These are phyloP conservation scores for Paspalum notatum DNA, from an alignment of 176 grass and related monocot genomes.

Conservation along the genomic window DNA sequence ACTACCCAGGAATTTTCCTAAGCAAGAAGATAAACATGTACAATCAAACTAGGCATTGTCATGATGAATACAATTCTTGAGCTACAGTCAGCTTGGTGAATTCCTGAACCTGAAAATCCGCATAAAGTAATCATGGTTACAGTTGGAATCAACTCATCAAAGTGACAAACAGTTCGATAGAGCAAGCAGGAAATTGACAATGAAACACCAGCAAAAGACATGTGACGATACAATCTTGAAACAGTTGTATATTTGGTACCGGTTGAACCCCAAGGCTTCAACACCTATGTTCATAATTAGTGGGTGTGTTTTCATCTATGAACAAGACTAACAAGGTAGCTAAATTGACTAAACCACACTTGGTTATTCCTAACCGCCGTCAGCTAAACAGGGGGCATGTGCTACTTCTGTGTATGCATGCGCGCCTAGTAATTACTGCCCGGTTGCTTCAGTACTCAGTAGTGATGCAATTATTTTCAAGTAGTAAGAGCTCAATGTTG, in stretches of 20 bases:
- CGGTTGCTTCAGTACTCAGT: neutral
- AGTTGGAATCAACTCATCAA: conserved; percentile 26
- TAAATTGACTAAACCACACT: neutral
- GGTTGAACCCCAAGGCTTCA: neutral
- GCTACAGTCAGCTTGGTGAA: conserved; percentile 23
- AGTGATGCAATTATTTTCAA: neutral
- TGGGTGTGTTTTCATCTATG: neutral
- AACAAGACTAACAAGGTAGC: neutral
- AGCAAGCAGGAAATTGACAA: neutral
- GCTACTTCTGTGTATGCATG: neutral
- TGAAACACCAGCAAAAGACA: neutral
- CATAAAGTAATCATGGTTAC: conserved; percentile 20
- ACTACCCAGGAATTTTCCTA: conserved; percentile 40
- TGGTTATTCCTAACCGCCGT: neutral
- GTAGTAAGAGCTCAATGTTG: neutral
- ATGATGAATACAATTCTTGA: conserved; percentile 47
- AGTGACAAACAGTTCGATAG: conserved; percentile 16
- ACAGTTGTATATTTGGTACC: neutral
- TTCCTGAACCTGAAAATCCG: conserved; percentile 45
- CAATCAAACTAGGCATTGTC: conserved; percentile 39
- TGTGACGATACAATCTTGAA: neutral
- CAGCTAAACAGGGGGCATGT: neutral
- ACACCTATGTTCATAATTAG: neutral
- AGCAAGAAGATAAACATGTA: conserved; percentile 38
- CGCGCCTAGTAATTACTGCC: neutral